A percentile compares a stretch with the other conserved stretches of the same genome.
Conservation (phyloP, 495 filamentous ascomycete genomes). For the Glonium stellatum region DNA sequence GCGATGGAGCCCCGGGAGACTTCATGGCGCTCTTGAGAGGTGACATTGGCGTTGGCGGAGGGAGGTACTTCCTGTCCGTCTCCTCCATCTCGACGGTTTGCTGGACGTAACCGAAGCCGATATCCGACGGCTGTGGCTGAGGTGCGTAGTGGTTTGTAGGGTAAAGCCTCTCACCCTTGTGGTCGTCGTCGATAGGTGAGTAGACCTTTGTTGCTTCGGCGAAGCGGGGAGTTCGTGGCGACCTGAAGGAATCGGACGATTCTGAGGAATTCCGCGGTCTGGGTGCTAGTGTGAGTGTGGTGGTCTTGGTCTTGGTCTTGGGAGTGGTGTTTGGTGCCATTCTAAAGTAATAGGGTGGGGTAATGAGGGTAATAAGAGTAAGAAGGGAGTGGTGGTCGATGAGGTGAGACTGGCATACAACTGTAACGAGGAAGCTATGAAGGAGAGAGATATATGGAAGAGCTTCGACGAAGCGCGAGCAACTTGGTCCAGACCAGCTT, state of each 20-base stretch:
- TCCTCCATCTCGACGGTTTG: slow-evolving; percentile 43
- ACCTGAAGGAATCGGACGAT: slow-evolving; percentile 50
- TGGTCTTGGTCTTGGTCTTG: slow-evolving; percentile 30
- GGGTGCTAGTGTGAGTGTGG: slow-evolving; percentile 27
- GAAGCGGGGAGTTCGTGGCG: slow-evolving; percentile 77
- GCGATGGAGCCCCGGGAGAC: slow-evolving; percentile 68
- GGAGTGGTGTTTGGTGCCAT: slow-evolving; percentile 37
- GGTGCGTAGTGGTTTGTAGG: slow-evolving; percentile 52
- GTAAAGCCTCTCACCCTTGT: too few species aligned
- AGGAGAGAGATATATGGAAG: background rate
- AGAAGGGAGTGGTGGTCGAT: too few species aligned
- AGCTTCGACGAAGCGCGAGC: slow-evolving; percentile 4
- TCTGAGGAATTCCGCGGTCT: slow-evolving; percentile 31
- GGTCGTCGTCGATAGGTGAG: slow-evolving; percentile 64
- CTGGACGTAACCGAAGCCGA: slow-evolving; percentile 83
- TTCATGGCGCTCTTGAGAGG: slow-evolving; percentile 76
- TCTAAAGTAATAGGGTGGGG: slow-evolving; percentile 13
- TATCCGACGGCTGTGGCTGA: slow-evolving; percentile 67
- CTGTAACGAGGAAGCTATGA: slow-evolving; percentile 5
- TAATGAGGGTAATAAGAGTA: slow-evolving; percentile 17
- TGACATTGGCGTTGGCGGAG: slow-evolving; percentile 52
- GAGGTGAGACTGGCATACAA: slow-evolving; percentile 23
- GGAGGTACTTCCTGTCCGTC: slow-evolving; percentile 34
- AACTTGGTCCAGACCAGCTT: slow-evolving; percentile 31
- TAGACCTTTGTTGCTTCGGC: slow-evolving; percentile 83